Conservation (phyloP, 1,139 yeast species). For the Yamadazyma blattariae region DNA sequence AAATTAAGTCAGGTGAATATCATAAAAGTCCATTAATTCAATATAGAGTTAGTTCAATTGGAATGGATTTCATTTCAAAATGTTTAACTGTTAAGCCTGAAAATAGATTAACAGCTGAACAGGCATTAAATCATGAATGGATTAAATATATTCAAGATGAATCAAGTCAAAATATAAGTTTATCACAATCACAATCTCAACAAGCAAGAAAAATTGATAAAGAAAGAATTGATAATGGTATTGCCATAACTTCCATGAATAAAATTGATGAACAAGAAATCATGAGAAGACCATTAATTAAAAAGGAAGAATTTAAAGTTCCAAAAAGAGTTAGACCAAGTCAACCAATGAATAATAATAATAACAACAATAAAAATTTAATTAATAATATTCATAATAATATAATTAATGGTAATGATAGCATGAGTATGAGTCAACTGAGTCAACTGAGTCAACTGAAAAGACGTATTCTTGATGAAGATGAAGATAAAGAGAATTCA, state of each 20-base stretch:
- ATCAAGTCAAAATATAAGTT: conserved; percentile 37
- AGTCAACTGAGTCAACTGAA: neutral
- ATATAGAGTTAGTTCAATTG: conserved; percentile 59
- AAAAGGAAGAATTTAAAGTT: conserved; percentile 37
- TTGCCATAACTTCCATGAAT: conserved; percentile 39
- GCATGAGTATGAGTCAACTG: too few species aligned
- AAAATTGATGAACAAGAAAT: conserved; percentile 42
- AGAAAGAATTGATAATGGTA: conserved; percentile 31
- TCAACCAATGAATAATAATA: conserved; percentile 30
- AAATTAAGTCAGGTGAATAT: conserved; percentile 74
- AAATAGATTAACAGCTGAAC: conserved; percentile 64
- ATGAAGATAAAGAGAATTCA: neutral
- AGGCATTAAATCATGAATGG: conserved; percentile 76
- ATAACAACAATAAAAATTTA: neutral
- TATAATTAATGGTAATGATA: neutral
- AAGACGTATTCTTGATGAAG: neutral
- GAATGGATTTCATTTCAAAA: conserved; percentile 64
- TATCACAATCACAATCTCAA: conserved; percentile 71
- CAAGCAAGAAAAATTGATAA: conserved; percentile 49
- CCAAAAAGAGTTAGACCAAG: conserved; percentile 35
- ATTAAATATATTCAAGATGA: conserved; percentile 32
- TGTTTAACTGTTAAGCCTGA: conserved; percentile 75
- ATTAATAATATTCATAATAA: neutral
- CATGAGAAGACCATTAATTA: conserved; percentile 43
- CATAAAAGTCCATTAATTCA: conserved; percentile 77